phyloP scores from a whole-genome alignment of 192 early-diverging fungal species.

The Umbelopsis isabellina region DNA sequence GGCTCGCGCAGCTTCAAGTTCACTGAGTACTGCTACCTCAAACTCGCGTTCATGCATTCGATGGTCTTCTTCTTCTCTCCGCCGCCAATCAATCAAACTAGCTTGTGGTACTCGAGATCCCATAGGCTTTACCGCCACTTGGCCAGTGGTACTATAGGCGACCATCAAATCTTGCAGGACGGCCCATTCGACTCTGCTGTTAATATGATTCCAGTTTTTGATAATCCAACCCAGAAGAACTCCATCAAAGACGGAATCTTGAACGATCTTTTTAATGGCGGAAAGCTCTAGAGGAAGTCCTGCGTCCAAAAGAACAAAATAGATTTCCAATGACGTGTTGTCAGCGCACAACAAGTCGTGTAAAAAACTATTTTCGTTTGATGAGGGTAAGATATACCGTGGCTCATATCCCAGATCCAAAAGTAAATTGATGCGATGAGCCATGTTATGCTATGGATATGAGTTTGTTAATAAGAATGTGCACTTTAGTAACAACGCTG shows the following conservation, averaged over 20 bases:
- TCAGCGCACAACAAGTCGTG: constrained; percentile 10
- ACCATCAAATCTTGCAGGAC: constrained; percentile 9
- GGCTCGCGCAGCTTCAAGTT: background rate
- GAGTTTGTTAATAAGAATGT: background rate
- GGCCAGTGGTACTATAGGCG: background rate
- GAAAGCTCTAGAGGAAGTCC: constrained; percentile 3
- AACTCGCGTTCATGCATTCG: background rate
- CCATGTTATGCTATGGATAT: constrained; percentile 1
- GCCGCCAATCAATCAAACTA: constrained; percentile 10
- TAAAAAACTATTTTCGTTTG: background rate
- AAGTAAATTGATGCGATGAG: constrained; percentile 4
- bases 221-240: constrained; percentile 14
- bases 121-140: background rate
- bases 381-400: background rate
- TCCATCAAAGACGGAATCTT: background rate
- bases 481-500: background rate
- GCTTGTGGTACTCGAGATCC: background rate
- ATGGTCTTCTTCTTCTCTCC: constrained; percentile 1
- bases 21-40: background rate
- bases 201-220: constrained; percentile 15
- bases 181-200: background rate
- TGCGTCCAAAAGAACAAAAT: constrained; percentile 8
- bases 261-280: constrained; percentile 1
- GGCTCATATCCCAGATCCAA: constrained; percentile 7
- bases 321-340: constrained; percentile 1